A percentile compares a stretch with the other conserved stretches of the same genome.
These are phyloP conservation scores for Apiotrichum gamsii DNA, from an alignment of 1,284 basidiomycete species.

Conservation along the genomic window DNA sequence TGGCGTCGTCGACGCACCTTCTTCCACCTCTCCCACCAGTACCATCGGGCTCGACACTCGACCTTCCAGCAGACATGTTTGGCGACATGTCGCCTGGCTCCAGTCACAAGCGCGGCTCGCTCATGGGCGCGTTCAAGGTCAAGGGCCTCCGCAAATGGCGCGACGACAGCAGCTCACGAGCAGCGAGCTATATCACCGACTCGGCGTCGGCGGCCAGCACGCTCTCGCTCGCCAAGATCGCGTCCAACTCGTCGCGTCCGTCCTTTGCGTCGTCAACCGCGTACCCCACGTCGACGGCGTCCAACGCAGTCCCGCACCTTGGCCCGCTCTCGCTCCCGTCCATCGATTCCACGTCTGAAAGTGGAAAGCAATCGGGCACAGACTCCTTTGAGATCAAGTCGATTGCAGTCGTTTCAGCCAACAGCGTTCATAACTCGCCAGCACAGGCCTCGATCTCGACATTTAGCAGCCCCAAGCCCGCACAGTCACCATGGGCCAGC, in stretches of 20 bases:
- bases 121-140: conserved; percentile 27
- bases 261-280: background rate
- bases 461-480: background rate
- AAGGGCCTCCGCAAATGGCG: conserved; percentile 16
- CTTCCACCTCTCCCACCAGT: conserved; percentile 15
- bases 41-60: conserved; percentile 21
- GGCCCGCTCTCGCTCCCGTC: background rate
- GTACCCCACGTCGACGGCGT: background rate
- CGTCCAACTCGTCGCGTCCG: conserved; percentile 8
- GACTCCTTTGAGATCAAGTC: background rate
- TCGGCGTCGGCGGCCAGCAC: background rate
- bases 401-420: background rate
- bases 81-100: conserved; percentile 3
- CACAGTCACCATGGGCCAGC: conserved; percentile 2
- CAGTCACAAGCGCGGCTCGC: conserved; percentile 20
- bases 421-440: no score
- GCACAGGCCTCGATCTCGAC: no score
- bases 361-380: background rate
- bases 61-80: conserved; percentile 19
- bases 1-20: conserved; percentile 8
- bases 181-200: conserved; percentile 4
- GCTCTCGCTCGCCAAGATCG: conserved; percentile 8
- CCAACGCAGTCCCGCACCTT: background rate
- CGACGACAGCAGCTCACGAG: conserved; percentile 13
- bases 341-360: background rate